A percentile compares a stretch with the other conserved stretches of the same genome.
phyloP scores from a whole-genome alignment of 2,329 filamentous ascomycete species.

The Anthostomella pinea region DNA sequence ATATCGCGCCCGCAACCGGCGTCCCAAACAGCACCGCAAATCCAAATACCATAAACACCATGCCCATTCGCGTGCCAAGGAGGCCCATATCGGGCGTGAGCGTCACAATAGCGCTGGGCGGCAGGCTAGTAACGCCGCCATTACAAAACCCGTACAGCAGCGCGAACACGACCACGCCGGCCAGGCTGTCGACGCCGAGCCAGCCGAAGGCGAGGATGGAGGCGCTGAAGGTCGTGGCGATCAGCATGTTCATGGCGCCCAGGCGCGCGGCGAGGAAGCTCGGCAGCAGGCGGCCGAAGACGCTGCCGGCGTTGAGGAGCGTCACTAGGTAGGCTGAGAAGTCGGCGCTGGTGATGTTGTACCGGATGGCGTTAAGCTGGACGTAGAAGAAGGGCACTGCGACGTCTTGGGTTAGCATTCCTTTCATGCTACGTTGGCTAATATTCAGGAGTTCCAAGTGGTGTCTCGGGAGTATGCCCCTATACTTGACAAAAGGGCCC shows the following conservation, averaged over 20 bases:
- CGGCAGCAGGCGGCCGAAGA: constrained; percentile 36
- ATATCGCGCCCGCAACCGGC: constrained; percentile 49
- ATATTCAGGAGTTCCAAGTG: too few species aligned
- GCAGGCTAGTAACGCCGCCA: constrained; percentile 33
- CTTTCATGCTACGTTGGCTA: too few species aligned
- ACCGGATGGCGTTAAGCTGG: constrained; percentile 18
- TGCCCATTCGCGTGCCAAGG: constrained; percentile 42
- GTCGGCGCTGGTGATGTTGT: constrained; percentile 6
- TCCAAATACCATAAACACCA: constrained; percentile 36
- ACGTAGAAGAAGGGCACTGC: constrained; percentile 38
- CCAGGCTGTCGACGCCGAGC: constrained; percentile 25
- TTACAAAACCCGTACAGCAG: constrained; percentile 36
- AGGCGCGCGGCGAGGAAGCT: constrained; percentile 33
- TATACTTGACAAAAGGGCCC: too few species aligned
- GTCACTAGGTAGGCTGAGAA: constrained; percentile 32
- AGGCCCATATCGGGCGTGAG: constrained; percentile 20
- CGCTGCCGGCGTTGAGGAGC: constrained; percentile 35
- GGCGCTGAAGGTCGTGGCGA: constrained; percentile 25
- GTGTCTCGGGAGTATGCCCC: too few species aligned
- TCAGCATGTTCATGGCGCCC: constrained; percentile 31
- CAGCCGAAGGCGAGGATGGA: constrained; percentile 31
- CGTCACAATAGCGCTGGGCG: constrained; percentile 27
- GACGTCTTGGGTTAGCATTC: too few species aligned
- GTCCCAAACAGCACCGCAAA: constrained; percentile 51
- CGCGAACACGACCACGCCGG: constrained; percentile 31